A percentile compares a stretch with the other conserved stretches of the same genome.
Evolutionary conservation across 805 yeast species (phyloP).

Genomic region (Dipodascus albidus): DNA sequence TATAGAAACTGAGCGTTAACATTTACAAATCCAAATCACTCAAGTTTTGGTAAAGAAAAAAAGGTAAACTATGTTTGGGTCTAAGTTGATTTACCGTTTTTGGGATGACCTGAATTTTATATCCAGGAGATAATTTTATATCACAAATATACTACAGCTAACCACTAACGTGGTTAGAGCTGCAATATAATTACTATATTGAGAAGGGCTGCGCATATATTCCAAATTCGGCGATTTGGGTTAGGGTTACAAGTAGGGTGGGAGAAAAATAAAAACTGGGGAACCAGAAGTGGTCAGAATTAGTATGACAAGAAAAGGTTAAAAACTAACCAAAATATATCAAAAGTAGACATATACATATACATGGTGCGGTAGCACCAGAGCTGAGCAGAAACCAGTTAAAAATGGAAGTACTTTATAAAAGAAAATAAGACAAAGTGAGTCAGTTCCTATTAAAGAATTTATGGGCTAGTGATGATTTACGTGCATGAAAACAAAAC

Average conservation of each 20-base stretch:
- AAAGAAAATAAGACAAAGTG: too few relatives aligned
- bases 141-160: neutral
- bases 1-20: too few relatives aligned
- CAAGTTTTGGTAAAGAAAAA: too few relatives aligned
- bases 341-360: neutral
- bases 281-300: neutral
- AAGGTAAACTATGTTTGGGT: too few relatives aligned
- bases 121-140: neutral
- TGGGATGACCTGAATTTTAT: neutral
- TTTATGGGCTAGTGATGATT: too few relatives aligned
- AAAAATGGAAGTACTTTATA: too few relatives aligned
- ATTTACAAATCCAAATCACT: too few relatives aligned
- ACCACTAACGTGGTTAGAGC: neutral
- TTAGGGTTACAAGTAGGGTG: neutral
- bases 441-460: too few relatives aligned
- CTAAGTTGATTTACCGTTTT: too few relatives aligned
- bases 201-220: neutral
- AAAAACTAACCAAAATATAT: neutral
- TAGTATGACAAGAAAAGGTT: neutral
- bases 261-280: neutral
- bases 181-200: neutral
- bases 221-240: neutral
- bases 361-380: neutral
- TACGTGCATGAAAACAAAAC: too few relatives aligned
- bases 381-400: too few relatives aligned